Percentiles rank a stretch among this genome's conserved stretches.
Evolutionary conservation across 2,329 filamentous ascomycete genomes (phyloP).

Genomic region (Cryphonectria naterciae): DNA sequence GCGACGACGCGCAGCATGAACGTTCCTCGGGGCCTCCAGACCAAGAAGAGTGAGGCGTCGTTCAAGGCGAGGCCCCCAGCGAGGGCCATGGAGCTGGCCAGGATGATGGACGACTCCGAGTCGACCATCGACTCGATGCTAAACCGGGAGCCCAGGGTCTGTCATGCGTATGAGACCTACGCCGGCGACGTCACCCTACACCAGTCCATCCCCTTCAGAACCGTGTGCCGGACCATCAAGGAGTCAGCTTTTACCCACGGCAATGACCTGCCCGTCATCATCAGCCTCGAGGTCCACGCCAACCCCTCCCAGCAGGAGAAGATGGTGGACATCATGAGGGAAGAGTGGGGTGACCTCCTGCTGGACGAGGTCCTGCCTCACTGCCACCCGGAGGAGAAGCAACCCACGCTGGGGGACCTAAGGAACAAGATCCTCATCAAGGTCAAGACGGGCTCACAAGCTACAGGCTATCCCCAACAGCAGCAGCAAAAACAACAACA

Average conservation of each 20-base stretch:
- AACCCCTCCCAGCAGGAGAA: constrained; percentile 79
- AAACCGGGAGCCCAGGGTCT: constrained; percentile 74
- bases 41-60: constrained; percentile 31
- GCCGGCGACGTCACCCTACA: constrained; percentile 72
- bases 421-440: constrained; percentile 82
- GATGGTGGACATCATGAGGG: constrained; percentile 93
- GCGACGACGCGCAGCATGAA: background rate
- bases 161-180: constrained; percentile 58
- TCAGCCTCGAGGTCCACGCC: constrained; percentile 91
- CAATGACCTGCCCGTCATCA: constrained; percentile 80
- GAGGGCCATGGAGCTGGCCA: constrained; percentile 24
- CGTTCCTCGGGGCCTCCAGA: background rate
- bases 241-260: constrained; percentile 73
- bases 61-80: constrained; percentile 16
- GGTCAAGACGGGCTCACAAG: constrained; percentile 60
- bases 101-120: constrained; percentile 13
- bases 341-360: constrained; percentile 79
- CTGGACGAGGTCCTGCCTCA: constrained; percentile 61
- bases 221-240: constrained; percentile 80
- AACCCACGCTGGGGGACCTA: constrained; percentile 73
- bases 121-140: constrained; percentile 25
- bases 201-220: constrained; percentile 79
- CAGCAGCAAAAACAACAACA: background rate
- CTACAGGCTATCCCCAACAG: constrained; percentile 37
- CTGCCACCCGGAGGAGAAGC: constrained; percentile 55